A percentile compares a stretch with the other conserved stretches of the same genome.
Conservation (phyloP, 78 protist species). For the Tieghemostelium lacteum region DNA sequence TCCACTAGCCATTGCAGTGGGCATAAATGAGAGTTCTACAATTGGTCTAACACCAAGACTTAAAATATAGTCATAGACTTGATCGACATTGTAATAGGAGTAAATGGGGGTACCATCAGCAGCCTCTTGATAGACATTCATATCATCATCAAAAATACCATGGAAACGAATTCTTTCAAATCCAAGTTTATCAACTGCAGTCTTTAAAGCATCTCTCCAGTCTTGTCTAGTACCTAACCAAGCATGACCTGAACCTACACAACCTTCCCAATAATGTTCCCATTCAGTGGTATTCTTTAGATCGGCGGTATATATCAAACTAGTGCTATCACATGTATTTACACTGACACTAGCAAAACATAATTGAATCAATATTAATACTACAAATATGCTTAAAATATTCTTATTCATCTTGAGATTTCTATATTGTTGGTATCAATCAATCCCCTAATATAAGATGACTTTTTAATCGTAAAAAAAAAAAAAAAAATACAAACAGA, state of each 20-base stretch:
- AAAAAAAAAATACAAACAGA: too few species aligned
- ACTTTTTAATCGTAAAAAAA: too few species aligned
- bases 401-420: too few species aligned
- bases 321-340: not conserved
- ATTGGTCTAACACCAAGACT: slow-evolving; percentile 64
- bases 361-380: not conserved
- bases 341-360: not conserved
- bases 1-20: slow-evolving; percentile 63
- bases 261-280: slow-evolving; percentile 77
- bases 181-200: slow-evolving; percentile 39
- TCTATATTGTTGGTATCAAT: too few species aligned
- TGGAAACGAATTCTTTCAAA: slow-evolving; percentile 81
- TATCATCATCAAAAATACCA: slow-evolving; percentile 84
- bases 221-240: slow-evolving; percentile 46
- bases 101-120: slow-evolving; percentile 19
- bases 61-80: slow-evolving; percentile 71
- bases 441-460: too few species aligned
- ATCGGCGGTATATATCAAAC: not conserved
- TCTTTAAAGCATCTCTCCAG: slow-evolving; percentile 52
- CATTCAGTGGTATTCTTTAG: slow-evolving; percentile 43
- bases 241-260: slow-evolving; percentile 82
- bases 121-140: slow-evolving; percentile 44
- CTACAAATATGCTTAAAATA: too few species aligned
- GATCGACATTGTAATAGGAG: slow-evolving; percentile 69
- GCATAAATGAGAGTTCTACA: slow-evolving; percentile 85